Base-by-base conservation (phyloP, 352 stramenopile species). In the Phytophthora pinifolia region DNA sequence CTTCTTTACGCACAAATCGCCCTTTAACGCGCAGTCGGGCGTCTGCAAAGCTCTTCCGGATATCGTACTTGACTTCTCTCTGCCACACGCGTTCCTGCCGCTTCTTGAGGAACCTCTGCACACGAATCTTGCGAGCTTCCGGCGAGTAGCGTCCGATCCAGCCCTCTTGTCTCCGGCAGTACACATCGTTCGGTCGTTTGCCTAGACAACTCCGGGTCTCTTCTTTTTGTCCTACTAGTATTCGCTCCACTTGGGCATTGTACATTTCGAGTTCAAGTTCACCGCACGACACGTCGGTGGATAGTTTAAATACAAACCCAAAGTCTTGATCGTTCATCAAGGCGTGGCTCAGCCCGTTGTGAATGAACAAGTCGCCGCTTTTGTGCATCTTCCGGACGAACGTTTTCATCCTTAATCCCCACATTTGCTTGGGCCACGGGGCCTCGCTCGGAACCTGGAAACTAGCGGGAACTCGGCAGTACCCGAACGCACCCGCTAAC, bases 1-100 rank as follows among this genome's bases (percentile, higher is more conserved):
- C 96, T 59, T 98, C 93, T 51, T 98, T 98, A 58, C 97, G 97
- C 33, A 99, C 92, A 63, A 99, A 99, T 27, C 94, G 82, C 8
- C 96, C 92, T 70, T 98, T 98, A 6, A 99, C 94, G 20, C 96
- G 77, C 48, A 98, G 56, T 58, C 96, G 76, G 46, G 84, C 97
- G 72, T 99, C 94, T 27, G 96, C 96, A 88, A 98, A 98, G 55
- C 96, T 98, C 69, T 99, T 98, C 2, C 96, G 76, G 8, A 98
- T 88, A 65, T 98, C 91, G 64, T 99, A 99, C 67, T 98, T 98
- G 20, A 99, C 90, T 35, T 86, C 77, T 48, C 96, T 98, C 17
- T 67, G 56, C 84, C 93, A 98, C 53, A 98, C 89, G 38, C 95
- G 83, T 53, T 97, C 79, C 58, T 97, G 88, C 25, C 94, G 72